Conservation (phyloP, 1,284 basidiomycete species). For the Spongiforma sp. region DNA sequence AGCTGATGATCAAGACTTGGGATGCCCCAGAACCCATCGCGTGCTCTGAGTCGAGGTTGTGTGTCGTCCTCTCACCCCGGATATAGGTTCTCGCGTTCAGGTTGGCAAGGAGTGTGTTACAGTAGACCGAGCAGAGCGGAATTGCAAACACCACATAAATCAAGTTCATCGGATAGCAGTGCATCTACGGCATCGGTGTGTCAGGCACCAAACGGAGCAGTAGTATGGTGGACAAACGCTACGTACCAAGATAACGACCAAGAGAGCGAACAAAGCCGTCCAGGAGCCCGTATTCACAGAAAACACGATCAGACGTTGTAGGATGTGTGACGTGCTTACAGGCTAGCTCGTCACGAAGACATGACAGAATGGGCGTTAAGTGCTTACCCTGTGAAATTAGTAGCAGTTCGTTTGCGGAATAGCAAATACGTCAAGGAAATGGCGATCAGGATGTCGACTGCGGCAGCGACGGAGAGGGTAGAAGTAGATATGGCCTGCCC, state of each 20-base stretch:
- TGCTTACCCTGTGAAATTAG: not conserved
- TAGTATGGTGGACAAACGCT: not conserved
- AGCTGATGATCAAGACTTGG: too few species aligned
- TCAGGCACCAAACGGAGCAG: not conserved
- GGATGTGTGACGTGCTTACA: slow-evolving; percentile 6
- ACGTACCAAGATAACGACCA: slow-evolving; percentile 14
- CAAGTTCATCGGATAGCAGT: not conserved
- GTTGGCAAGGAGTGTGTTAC: slow-evolving; percentile 10
- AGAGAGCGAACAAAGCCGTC: slow-evolving; percentile 12
- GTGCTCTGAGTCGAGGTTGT: not conserved
- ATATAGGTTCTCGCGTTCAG: slow-evolving; percentile 10
- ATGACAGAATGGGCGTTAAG: not conserved
- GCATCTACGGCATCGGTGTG: not conserved
- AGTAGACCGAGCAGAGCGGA: slow-evolving; percentile 18
- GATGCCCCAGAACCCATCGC: not conserved
- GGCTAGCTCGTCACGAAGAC: not conserved
- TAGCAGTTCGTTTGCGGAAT: not conserved
- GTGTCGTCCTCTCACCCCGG: not conserved
- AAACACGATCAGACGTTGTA: slow-evolving; percentile 14
- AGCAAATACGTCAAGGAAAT: slow-evolving; percentile 7
- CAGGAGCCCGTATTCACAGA: slow-evolving; percentile 14
- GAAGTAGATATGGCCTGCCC: not conserved
- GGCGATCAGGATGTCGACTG: slow-evolving; percentile 12
- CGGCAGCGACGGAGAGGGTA: not conserved
- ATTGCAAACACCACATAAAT: not conserved